Evolutionary conservation across 805 yeast genomes (phyloP), one percentile per base, ranked within the genome.

Genomic region (Yamadazyma kitorensis): DNA sequence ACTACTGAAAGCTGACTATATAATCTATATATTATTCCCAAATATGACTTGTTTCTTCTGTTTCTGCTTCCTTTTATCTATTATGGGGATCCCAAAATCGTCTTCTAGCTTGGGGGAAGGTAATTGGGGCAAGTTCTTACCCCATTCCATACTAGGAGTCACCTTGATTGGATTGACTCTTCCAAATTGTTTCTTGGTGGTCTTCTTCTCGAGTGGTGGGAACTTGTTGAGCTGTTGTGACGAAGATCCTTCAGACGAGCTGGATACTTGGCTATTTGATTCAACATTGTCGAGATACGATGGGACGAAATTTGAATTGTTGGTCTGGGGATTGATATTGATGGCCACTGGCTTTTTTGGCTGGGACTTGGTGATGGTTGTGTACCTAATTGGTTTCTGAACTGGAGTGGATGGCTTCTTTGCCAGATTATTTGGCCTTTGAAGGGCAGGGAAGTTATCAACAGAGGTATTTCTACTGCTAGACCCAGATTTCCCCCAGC

Each of bases 141-240:
- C 54, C 61, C 61, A 55, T 24, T 43, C 39, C 20, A 31, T 27
- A 2, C 54, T 45, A 16, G 47, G 39, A 7, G 32, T 19, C 11
- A 49, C 48, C 4, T 39, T 17, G 3, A 43, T 41, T 3, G 80
- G 77, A 30, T 76, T 78, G 4, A 82, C 85, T 25, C 83, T 67
- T 2, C 88, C 86, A 34, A 74, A 66, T 6, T 41, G 45, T 37
- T 48, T 57, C 39, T 59, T 61, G 3, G 43, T 42, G 31, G 57
- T 49, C 49, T 70, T 73, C 46, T 68, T 61, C 39, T 56, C 60
- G 23, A 73, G 52, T 0, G 76, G 67, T 3, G 85, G 84, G 49
- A 78, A 74, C 41, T 70, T 57, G 10, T 49, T 14, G 17, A 48
- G 24, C 29, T 41, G 43, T 21, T 43, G 40, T 32, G 34, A 43